Evolutionary conservation across 805 yeast genomes (phyloP), one percentile per base, ranked within the genome.

Genomic region (Helenozyma baotianmanensis): DNA sequence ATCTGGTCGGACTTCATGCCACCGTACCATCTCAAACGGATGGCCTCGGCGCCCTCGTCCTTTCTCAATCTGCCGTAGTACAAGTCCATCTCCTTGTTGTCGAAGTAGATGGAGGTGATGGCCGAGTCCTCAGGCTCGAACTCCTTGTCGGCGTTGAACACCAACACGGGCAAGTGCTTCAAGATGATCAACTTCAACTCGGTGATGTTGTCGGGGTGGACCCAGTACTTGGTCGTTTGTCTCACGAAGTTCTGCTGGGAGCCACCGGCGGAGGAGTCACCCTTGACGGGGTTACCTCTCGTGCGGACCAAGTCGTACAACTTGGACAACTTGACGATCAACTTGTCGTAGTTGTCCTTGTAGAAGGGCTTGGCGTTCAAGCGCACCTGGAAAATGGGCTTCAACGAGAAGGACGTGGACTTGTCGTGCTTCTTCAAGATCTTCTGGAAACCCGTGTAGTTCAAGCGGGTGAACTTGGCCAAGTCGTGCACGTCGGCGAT

Each of bases 211-310:
- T 92, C 97, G 2, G 97, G 96, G 54, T 92, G 98, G 21, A 92
- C 97, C 99, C 99, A 92, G 64, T 92, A 92, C 57, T 92, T 92
- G 6, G 98, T 92, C 14, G 98, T 92, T 64, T 92, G 98, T 62
- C 98, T 82, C 28, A 92, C 97, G 53, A 92, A 92, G 66, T 92
- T 92, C 61, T 92, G 98, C 70, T 89, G 97, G 26, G 82, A 74
- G 27, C 98, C 98, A 53, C 98, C 98, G n/a, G 98, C 97, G 4
- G 97, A 58, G 4, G 96, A 80, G 62, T 92, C 98, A 43, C 97
- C 97, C 51, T 78, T 74, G 24, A 87, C 85, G 10, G 98, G 97
- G 54, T 87, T 84, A 49, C 98, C 98, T 48, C 96, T 76, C 1
- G 97, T 92, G 58, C 97, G 78, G 18, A 92, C 97, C 41, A 90